Conservation (phyloP, 371 early-diverging fungal species). For the Rhizopus sp. region DNA sequence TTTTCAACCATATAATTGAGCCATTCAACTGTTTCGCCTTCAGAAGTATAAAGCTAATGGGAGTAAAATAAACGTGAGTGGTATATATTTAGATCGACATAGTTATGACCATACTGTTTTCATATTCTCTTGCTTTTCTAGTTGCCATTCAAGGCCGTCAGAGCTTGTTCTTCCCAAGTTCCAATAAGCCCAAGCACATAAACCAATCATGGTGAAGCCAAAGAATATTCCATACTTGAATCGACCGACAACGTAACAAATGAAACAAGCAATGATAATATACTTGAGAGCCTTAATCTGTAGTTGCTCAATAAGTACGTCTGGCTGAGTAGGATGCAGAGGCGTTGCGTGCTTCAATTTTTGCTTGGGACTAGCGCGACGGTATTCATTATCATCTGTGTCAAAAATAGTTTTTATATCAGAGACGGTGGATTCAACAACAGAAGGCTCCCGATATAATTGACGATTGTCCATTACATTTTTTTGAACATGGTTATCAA, state of each 20-base stretch:
- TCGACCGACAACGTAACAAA: constrained; percentile 34
- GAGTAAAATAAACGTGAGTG: background rate
- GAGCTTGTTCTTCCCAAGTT: constrained; percentile 24
- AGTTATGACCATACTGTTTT: constrained; percentile 27
- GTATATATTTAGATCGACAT: background rate
- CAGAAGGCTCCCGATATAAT: constrained; percentile 66
- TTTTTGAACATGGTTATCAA: background rate
- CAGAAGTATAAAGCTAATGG: constrained; percentile 39
- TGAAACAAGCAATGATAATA: constrained; percentile 22
- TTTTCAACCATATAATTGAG: constrained; percentile 46
- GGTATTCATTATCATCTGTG: constrained; percentile 4
- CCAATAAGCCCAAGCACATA: constrained; percentile 35
- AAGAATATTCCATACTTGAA: constrained; percentile 21
- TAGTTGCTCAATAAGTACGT: constrained; percentile 21
- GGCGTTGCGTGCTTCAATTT: constrained; percentile 20
- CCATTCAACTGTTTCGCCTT: constrained; percentile 51
- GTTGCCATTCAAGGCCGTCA: constrained; percentile 35
- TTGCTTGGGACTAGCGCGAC: background rate
- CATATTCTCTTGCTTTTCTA: constrained; percentile 36
- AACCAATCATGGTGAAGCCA: constrained; percentile 16
- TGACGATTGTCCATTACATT: constrained; percentile 49
- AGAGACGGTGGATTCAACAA: constrained; percentile 56
- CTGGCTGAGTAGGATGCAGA: constrained; percentile 23
- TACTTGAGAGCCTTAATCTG: constrained; percentile 37
- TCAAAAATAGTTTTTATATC: constrained; percentile 17